Evolutionary conservation across 176 grass and related monocot genomes (phyloP), one percentile per base, ranked within the genome.

Genomic region (Guadua angustifolia): DNA sequence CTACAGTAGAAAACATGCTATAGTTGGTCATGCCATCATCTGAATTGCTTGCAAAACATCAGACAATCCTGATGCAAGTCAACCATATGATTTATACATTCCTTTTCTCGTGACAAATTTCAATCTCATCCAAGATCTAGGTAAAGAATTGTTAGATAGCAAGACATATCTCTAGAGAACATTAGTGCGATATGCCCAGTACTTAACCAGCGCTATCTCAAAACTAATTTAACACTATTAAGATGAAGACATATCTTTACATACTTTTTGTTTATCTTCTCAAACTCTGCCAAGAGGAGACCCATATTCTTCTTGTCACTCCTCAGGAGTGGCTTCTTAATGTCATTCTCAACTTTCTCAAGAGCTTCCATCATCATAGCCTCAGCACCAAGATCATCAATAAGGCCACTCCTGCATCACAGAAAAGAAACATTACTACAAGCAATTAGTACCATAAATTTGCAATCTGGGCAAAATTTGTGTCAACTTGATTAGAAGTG

Each of bases 241-340:
- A 59, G 7, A 66, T 32, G 63, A 88, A 73, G 64, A 71, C 71
- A 24, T 26, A 60, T 85, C 9, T 33, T 67, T 19, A 26, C 91
- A 58, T 94, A 99, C 96, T 91, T 99, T 72, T 92, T 92, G 86
- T 94, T 96, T 50, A 99, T 90, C 89, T 94, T 91, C 10, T 96
- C 97, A 56, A 99, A 94, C 84, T 99, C 97, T 39, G 91, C 89
- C 74, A 79, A 9, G 7, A 99, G 93, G 26, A 89, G 67, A 72
- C 50, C 51, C 93, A 99, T 99, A 64, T 92, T 99, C 85, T 99
- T 99, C 87, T 94, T 96, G 87, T 99, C 97, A 17, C 68, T 84
- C 84, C 97, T 93, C 46, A 96, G 61, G 73, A 99, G 97, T 71
- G 93, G 91, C 14, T 94, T 99, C 80, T 99, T 99, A 46, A 95